A percentile compares a stretch with the other conserved stretches of the same genome.
Evolutionary conservation across 192 early-diverging fungal genomes (phyloP).

Genomic region (Paraglomus occultum): DNA sequence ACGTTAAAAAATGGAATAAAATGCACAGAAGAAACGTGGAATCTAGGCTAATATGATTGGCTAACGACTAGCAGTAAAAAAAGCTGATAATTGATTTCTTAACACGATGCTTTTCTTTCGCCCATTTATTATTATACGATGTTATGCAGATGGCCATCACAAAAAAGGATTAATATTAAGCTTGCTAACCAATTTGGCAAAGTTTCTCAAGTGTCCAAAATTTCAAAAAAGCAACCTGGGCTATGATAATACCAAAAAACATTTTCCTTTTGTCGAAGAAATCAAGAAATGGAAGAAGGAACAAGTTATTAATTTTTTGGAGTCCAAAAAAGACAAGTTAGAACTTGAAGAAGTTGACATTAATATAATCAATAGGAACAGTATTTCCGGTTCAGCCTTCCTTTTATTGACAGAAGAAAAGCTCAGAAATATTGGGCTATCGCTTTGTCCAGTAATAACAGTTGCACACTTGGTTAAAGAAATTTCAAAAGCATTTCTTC

Average conservation of each 20-base stretch:
- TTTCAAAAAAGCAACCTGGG: too few species aligned
- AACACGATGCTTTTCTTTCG: too few species aligned
- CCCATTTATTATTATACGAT: too few species aligned
- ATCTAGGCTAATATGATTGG: too few species aligned
- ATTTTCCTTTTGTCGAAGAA: slow-evolving; percentile 1
- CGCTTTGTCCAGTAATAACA: neutral
- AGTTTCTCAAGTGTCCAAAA: too few species aligned
- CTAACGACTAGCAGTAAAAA: too few species aligned
- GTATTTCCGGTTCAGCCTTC: neutral
- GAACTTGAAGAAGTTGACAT: neutral
- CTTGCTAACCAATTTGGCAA: too few species aligned
- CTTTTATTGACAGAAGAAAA: slow-evolving; percentile 1
- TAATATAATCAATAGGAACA: neutral
- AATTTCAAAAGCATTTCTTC: slow-evolving; percentile 15
- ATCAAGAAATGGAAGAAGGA: neutral
- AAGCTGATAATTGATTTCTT: too few species aligned
- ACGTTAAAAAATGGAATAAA: too few species aligned
- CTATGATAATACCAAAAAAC: neutral
- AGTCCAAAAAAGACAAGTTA: neutral
- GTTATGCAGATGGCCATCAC: too few species aligned
- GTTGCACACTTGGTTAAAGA: neutral
- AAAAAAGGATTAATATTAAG: too few species aligned
- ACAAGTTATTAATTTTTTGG: slow-evolving; percentile 10
- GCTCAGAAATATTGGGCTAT: neutral
- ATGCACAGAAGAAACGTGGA: too few species aligned